Base-by-base conservation (phyloP, 352 stramenopile genomes). In the Phytophthora pistaciae region DNA sequence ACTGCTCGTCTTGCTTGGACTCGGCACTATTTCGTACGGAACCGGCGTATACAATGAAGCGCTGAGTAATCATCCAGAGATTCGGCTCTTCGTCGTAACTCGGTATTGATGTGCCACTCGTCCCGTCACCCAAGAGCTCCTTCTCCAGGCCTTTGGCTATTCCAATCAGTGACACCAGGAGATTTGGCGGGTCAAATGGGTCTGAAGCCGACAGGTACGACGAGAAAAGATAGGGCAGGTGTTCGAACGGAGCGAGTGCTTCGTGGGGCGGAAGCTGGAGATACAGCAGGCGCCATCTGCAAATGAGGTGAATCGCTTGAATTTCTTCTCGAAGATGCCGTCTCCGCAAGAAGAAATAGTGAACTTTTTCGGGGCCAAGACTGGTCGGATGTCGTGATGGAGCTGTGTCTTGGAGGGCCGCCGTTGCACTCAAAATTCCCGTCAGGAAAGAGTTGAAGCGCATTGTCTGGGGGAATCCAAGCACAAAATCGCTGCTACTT, bases 361-460 rank as follows among this genome's bases (percentile, higher is more conserved):
- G 60, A 18, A 76, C 64, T 21, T 70, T 76, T 60, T 60, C 52
- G 14, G 31, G 38, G 14, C 57, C 36, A 29, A n/a, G 21, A 10
- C 44, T 46, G 56, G 23, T 20, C 5, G 54, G 8, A 3, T n/a
- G 29, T 36, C 18, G 54, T 42, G 29, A 21, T 60, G 48, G 5
- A 20, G 10, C 21, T 10, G 40, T 0, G 14, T 62, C 33, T 57
- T 60, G 25, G 7, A 31, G 9, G 3, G 40, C 8, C 38, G 50
- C 33, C 21, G 56, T 38, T 21, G 60, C 40, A 3, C 46, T 71
- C 53, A 83, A 60, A 11, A 77, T 70, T 20, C 31, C 58, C 0
- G 71, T 77, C n/a, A 93, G 64, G 48, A 91, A 90, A 20, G 74
- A 60, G 49, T 83, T 86, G 68, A 91, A 91, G 10, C 65, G 72